Conservation (phyloP, 1,284 basidiomycete genomes). For the Malassezia restricta region DNA sequence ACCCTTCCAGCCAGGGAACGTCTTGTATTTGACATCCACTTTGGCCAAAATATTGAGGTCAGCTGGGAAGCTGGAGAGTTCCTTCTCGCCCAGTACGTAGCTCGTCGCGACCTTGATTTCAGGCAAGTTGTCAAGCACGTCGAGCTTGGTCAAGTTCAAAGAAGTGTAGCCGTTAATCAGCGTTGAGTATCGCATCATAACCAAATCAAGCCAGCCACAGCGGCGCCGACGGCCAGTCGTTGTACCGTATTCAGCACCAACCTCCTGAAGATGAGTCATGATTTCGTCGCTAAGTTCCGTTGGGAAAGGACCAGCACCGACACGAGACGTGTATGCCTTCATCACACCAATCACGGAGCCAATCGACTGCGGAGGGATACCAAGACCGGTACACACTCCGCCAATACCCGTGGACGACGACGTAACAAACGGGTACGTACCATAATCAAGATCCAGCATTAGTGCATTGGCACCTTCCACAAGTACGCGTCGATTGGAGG, state of each 20-base stretch:
- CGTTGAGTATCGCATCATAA: constrained; percentile 82
- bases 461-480: constrained; percentile 96
- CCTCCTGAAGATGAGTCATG: constrained; percentile 80
- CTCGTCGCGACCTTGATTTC: constrained; percentile 80
- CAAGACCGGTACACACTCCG: constrained; percentile 88
- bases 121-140: constrained; percentile 70
- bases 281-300: constrained; percentile 80
- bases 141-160: constrained; percentile 91
- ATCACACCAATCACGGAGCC: constrained; percentile 79
- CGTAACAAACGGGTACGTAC: constrained; percentile 94
- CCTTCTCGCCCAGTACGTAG: constrained; percentile 67
- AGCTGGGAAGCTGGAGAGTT: constrained; percentile 81
- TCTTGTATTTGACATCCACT: constrained; percentile 79
- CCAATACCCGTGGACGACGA: constrained; percentile 84
- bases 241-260: constrained; percentile 79
- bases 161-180: constrained; percentile 90
- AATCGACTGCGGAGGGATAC: constrained; percentile 76
- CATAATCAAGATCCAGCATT: constrained; percentile 96
- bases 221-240: constrained; percentile 84
- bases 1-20: constrained; percentile 80
- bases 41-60: constrained; percentile 68
- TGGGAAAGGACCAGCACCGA: constrained; percentile 93
- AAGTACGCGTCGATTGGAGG: constrained; percentile 62
- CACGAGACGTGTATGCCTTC: constrained; percentile 95
- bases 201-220: constrained; percentile 93